These are phyloP conservation scores for Calocybe indica DNA, from an alignment of 768 basidiomycete genomes.

Conservation along the genomic window DNA sequence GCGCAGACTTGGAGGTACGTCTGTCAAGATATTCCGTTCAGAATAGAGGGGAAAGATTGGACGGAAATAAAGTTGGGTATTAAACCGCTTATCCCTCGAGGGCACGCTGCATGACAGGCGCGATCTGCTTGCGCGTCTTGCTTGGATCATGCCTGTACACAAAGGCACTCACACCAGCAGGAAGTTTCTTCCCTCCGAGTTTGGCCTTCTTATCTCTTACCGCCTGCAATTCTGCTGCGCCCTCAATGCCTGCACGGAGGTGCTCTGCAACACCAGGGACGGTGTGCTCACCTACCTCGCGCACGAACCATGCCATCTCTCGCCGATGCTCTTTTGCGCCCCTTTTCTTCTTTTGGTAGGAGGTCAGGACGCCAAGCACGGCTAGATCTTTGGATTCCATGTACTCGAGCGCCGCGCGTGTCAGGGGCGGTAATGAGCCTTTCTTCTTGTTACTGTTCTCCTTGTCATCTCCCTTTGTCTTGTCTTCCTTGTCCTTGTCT, in stretches of 20 bases:
- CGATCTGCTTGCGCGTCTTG: no score
- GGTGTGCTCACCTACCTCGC: conserved; percentile 23
- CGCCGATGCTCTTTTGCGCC: conserved; percentile 68
- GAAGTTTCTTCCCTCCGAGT: no score
- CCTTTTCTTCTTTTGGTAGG: conserved; percentile 45
- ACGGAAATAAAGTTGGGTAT: no score
- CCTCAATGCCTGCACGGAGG: no score
- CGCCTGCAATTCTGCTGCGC: no score
- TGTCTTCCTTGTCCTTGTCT: conserved; percentile 11
- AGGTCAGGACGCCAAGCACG: conserved; percentile 14
- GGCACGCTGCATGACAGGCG: no score
- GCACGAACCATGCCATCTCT: conserved; percentile 64
- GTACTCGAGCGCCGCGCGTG: conserved; percentile 21
- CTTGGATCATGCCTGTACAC: no score
- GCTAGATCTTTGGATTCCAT: conserved; percentile 9
- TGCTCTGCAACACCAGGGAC: not conserved
- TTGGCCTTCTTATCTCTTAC: no score
- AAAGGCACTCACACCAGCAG: no score
- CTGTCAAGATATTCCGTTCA: no score
- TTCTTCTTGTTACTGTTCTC: conserved; percentile 59
- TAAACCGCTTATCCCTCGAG: no score
- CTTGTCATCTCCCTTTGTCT: conserved; percentile 38
- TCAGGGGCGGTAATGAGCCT: conserved; percentile 49
- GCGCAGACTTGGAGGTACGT: conserved; percentile 8
- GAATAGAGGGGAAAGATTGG: no score